Conservation (phyloP, 2,329 filamentous ascomycete species). For the Botrytis pseudocinerea region DNA sequence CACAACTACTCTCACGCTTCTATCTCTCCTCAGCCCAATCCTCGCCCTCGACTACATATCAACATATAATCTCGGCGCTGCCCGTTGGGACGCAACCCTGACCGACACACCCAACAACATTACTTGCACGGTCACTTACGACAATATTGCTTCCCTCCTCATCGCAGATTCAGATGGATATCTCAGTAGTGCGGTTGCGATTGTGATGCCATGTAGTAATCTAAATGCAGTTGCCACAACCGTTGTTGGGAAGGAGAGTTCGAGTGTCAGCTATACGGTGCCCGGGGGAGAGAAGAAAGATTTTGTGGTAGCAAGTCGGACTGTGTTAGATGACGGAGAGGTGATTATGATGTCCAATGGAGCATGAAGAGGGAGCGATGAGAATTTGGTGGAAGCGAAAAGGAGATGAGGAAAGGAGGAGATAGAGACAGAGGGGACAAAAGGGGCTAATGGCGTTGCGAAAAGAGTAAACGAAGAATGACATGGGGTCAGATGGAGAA, state of each 20-base stretch:
- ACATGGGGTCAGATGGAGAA: background rate
- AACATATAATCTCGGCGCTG: background rate
- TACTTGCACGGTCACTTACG: background rate
- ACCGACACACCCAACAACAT: constrained; percentile 4
- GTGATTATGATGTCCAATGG: constrained; percentile 4
- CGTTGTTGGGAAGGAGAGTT: background rate
- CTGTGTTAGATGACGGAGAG: constrained; percentile 8
- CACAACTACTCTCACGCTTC: background rate
- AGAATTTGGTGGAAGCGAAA: no score
- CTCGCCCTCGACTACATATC: constrained; percentile 16
- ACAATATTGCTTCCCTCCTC: background rate
- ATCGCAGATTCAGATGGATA: background rate
- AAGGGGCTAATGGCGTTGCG: background rate
- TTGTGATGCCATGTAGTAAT: background rate
- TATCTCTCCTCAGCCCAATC: background rate
- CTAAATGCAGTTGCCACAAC: background rate
- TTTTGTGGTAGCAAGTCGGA: background rate
- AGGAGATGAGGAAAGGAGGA: background rate
- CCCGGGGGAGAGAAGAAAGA: background rate
- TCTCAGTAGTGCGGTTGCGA: background rate
- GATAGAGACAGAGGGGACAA: background rate
- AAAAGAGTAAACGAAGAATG: accelerated
- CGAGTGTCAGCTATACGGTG: background rate
- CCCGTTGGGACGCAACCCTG: constrained; percentile 15
- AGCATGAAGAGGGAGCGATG: background rate